These are phyloP conservation scores for Neurospora sp. DNA, from an alignment of 495 filamentous ascomycete genomes.

Conservation along the genomic window DNA sequence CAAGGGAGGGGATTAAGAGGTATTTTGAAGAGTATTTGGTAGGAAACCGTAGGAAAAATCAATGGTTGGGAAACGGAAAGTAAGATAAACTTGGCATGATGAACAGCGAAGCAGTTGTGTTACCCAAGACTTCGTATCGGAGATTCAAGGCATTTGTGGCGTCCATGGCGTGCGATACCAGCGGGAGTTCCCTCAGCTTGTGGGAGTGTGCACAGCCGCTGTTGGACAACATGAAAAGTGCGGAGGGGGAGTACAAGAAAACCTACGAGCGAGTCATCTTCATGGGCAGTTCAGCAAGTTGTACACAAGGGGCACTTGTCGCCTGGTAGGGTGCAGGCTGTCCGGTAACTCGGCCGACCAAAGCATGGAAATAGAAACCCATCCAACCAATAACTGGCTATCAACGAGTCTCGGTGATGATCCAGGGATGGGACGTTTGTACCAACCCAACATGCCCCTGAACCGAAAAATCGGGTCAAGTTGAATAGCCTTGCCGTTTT, in stretches of 20 bases:
- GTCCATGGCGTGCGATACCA: not conserved
- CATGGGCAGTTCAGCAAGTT: not conserved
- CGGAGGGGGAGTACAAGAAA: not conserved
- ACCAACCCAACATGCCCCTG: not conserved
- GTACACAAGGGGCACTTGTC: not conserved
- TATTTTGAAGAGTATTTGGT: not conserved
- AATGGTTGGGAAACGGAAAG: not conserved
- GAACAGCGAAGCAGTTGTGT: not conserved
- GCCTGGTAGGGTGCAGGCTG: not conserved
- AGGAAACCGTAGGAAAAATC: not conserved
- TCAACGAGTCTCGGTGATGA: not conserved
- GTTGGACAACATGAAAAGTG: not conserved
- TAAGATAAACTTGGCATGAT: not conserved
- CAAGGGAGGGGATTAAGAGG: too few relatives aligned
- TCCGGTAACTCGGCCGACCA: not conserved
- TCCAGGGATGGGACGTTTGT: not conserved
- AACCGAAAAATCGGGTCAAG: not conserved
- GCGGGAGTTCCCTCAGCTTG: not conserved
- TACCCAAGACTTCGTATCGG: not conserved
- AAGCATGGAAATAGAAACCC: not conserved
- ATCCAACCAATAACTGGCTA: not conserved
- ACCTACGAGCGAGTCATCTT: not conserved
- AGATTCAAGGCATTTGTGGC: not conserved
- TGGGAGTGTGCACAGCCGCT: not conserved
- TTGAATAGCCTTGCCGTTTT: not conserved